Base-by-base conservation (phyloP, 257 asterid genomes). In the Cynanchum wilfordii region DNA sequence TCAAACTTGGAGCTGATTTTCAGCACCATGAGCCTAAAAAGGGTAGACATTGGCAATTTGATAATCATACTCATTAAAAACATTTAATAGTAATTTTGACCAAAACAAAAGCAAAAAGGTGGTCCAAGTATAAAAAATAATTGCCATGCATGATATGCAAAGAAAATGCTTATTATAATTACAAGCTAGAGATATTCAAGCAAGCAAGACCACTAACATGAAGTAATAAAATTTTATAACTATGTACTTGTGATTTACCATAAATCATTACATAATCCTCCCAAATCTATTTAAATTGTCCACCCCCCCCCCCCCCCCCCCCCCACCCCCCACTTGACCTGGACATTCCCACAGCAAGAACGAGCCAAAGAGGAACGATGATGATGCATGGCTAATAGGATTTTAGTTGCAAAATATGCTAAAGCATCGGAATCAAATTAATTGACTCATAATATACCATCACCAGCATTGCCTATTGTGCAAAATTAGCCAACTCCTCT, bases 1-100 rank as follows among this genome's bases (percentile, higher is more conserved):
- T 94, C 99, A 79, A 95, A 95, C 83, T 95, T 95, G 74, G 98
- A 95, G 87, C 96, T 87, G 78, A 95, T 86, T 82, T 88, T 95
- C 72, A 92, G 70, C 70, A 95, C 99, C 97, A 93, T 88, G 75
- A 93, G 89, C 93, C 98, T 93, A 80, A 74, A 86, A 83, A 70
- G 52, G 47, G 78, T 27, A 77, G 57, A 75, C 73, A 20, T 15
- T 2, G 5, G 30, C n/a, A 57, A 77, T 77, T 64, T 66, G 72
- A 42, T 66, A 42, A 24, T 24, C 44, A 57, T 10, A 22, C 24
- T n/a, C 38, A 22, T 19, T 42, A 9, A 1, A 15, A 52, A 56
- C 2, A 3, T 36, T 19, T 38, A 64, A 25, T 1, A 64, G 29
- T 36, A 7, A 15, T 3, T 17, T 33, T 10, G 5, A 36, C 49